These are phyloP conservation scores for Dendrocalamus latiflorus DNA, from an alignment of 202 grass and related monocot species.

Conservation along the genomic window DNA sequence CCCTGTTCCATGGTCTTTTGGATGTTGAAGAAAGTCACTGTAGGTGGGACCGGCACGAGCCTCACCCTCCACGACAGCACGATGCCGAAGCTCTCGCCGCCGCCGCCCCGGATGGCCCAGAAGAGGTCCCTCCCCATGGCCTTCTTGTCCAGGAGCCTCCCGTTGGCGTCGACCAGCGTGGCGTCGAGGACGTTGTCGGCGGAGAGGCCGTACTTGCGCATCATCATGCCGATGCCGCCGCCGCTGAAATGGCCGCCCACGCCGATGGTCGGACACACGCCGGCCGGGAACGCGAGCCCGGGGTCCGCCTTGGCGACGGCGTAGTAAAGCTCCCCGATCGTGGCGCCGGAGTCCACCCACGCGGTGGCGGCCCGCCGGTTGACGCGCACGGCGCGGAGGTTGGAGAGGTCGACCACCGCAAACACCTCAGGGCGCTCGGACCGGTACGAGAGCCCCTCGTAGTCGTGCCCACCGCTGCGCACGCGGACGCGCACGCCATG, in stretches of 20 bases:
- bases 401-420: slow-evolving; percentile 35
- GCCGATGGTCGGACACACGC: slow-evolving; percentile 43
- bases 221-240: slow-evolving; percentile 47
- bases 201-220: slow-evolving; percentile 44
- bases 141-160: slow-evolving; percentile 33
- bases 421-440: slow-evolving; percentile 17
- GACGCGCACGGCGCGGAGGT: slow-evolving; percentile 9
- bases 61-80: slow-evolving; percentile 44
- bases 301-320: slow-evolving; percentile 12
- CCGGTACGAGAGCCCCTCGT: slow-evolving; percentile 44
- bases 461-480: slow-evolving; percentile 55
- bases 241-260: slow-evolving; percentile 51
- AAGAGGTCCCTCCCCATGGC: slow-evolving; percentile 45
- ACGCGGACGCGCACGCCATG: slow-evolving; percentile 35
- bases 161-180: slow-evolving; percentile 36
- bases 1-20: slow-evolving; percentile 9
- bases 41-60: slow-evolving; percentile 33
- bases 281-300: slow-evolving; percentile 35
- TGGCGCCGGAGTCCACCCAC: slow-evolving; percentile 52
- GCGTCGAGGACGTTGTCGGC: slow-evolving; percentile 61
- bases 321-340: slow-evolving; percentile 55
- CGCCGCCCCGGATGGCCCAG: slow-evolving; percentile 50
- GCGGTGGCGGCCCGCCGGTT: not conserved
- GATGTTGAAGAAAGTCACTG: slow-evolving; percentile 28
- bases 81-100: slow-evolving; percentile 54